A percentile compares a stretch with the other conserved stretches of the same genome.
phyloP scores from a whole-genome alignment of 176 grass and related monocot species.

The Aechmea fasciata region DNA sequence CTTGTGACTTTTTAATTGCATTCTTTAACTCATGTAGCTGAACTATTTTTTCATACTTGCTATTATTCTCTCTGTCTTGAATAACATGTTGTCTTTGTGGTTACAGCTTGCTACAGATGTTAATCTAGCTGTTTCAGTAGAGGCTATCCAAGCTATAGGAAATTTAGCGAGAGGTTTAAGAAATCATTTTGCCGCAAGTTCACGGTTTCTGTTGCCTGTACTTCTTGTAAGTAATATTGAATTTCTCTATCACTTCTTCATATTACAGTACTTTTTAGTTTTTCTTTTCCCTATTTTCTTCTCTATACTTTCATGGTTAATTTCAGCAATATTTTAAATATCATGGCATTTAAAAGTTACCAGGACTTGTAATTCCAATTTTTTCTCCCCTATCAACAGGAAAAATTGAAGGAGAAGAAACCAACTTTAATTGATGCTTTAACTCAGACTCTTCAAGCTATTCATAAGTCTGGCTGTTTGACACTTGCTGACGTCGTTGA shows the following conservation, averaged over 20 bases:
- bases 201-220: slow-evolving; percentile 77
- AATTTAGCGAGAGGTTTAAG: slow-evolving; percentile 91
- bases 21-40: background rate
- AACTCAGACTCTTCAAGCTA: slow-evolving; percentile 69
- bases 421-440: slow-evolving; percentile 65
- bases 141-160: slow-evolving; percentile 86
- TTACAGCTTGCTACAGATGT: slow-evolving; percentile 86
- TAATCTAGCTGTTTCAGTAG: slow-evolving; percentile 93
- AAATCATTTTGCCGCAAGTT: slow-evolving; percentile 75
- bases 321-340: background rate
- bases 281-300: background rate
- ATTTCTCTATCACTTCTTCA: background rate
- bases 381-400: slow-evolving; percentile 33
- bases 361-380: background rate
- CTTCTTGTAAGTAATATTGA: slow-evolving; percentile 66
- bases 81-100: background rate
- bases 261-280: background rate
- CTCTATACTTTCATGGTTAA: background rate
- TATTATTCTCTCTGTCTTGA: background rate
- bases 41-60: background rate
- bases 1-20: slow-evolving; percentile 4
- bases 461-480: slow-evolving; percentile 89
- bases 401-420: slow-evolving; percentile 98
- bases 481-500: slow-evolving; percentile 79
- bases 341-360: background rate